Evolutionary conservation across 306 rosid genomes (phyloP).

Genomic region (Vigna unguiculata): DNA sequence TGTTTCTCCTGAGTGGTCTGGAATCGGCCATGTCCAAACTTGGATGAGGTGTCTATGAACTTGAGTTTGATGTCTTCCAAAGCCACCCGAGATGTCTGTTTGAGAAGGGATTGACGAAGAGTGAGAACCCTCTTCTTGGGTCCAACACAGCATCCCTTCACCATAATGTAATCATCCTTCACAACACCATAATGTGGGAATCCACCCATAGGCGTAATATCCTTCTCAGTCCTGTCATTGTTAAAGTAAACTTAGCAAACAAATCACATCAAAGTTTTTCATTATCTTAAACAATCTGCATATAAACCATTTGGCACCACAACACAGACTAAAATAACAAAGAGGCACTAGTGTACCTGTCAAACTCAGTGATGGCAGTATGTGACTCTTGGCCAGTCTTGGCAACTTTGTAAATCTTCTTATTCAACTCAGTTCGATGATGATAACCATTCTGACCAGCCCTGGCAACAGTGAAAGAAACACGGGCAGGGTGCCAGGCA

Average conservation of each 20-base stretch:
- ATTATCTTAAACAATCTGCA: too few relatives aligned
- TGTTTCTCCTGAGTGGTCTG: constrained; percentile 76
- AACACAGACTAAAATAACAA: too few relatives aligned
- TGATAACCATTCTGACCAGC: constrained; percentile 96
- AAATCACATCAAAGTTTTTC: too few relatives aligned
- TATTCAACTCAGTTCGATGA: constrained; percentile 88
- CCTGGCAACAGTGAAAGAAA: constrained; percentile 87
- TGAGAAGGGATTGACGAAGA: constrained; percentile 72
- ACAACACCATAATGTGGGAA: constrained; percentile 82
- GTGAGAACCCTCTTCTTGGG: constrained; percentile 81
- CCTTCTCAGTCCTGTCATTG: constrained; percentile 71
- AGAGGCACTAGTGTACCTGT: constrained; percentile 45
- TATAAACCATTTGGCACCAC: too few relatives aligned
- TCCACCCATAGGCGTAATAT: constrained; percentile 84
- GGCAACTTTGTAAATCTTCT: constrained; percentile 76
- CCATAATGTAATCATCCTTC: constrained; percentile 67
- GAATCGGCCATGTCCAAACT: constrained; percentile 90
- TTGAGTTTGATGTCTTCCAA: constrained; percentile 73
- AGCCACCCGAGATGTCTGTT: constrained; percentile 78
- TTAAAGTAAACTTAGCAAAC: not conserved
- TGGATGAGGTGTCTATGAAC: constrained; percentile 82
- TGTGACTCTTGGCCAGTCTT: constrained; percentile 71
- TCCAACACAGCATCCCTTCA: constrained; percentile 75
- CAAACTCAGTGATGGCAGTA: constrained; percentile 59
- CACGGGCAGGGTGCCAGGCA: constrained; percentile 97